These are phyloP conservation scores for Xylariales sp. DNA, from an alignment of 2,329 filamentous ascomycete genomes.

Conservation along the genomic window DNA sequence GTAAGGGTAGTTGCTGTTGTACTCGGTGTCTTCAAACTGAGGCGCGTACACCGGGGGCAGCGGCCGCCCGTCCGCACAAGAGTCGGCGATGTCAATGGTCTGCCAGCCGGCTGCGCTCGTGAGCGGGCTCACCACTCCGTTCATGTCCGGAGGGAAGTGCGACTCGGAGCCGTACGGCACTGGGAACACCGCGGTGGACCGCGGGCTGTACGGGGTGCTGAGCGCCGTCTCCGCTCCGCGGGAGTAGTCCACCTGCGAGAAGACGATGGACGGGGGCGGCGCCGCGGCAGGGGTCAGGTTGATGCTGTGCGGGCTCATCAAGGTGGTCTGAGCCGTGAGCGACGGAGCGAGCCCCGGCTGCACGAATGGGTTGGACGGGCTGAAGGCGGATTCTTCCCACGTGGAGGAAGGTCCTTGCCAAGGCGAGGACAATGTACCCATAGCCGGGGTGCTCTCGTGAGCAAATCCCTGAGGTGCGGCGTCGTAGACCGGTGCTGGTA, in stretches of 20 bases:
- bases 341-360: too few species aligned
- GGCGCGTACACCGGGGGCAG: too few species aligned
- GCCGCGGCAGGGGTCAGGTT: neutral
- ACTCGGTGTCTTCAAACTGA: neutral
- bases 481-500: neutral
- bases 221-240: neutral
- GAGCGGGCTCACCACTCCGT: neutral
- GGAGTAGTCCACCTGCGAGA: constrained; percentile 1
- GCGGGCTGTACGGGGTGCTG: neutral
- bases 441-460: neutral
- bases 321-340: too few species aligned
- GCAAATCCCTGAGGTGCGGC: neutral
- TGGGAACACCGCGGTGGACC: neutral
- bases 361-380: neutral
- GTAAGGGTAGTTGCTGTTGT: neutral
- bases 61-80: too few species aligned
- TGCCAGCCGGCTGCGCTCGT: neutral
- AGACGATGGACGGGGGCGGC: neutral
- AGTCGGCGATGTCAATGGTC: too few species aligned
- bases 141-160: neutral
- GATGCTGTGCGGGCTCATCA: neutral
- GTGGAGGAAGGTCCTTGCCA: neutral
- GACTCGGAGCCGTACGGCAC: neutral
- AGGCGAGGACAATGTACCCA: too few species aligned
- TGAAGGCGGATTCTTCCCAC: too few species aligned